Percentiles rank a stretch among this genome's conserved stretches.
These are phyloP conservation scores for Cicer chorassanicum DNA, from an alignment of 306 rosid species.

Conservation along the genomic window DNA sequence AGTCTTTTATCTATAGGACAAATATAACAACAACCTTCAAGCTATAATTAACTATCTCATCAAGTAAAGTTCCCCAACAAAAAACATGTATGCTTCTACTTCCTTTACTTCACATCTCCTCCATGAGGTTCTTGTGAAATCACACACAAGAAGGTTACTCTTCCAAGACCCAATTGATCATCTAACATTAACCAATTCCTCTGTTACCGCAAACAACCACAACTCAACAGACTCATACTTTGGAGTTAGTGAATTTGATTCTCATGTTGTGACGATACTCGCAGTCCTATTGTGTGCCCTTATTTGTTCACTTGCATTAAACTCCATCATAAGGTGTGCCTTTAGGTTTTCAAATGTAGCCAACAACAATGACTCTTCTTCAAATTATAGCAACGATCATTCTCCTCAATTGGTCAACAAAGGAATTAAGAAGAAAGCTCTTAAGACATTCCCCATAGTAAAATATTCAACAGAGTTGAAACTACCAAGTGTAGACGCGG, in stretches of 20 bases:
- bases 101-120: conserved; percentile 48
- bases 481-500: conserved; percentile 59
- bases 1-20: conserved; percentile 1
- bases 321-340: conserved; percentile 78
- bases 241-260: conserved; percentile 55
- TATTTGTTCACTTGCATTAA: conserved; percentile 76
- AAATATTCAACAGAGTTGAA: conserved; percentile 60
- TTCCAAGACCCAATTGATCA: conserved; percentile 46
- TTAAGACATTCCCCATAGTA: conserved; percentile 65
- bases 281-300: conserved; percentile 79
- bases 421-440: conserved; percentile 76
- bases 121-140: conserved; percentile 48
- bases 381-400: neutral
- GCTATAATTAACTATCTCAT: conserved; percentile 26
- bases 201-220: conserved; percentile 29
- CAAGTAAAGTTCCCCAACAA: neutral
- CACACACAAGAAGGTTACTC: conserved; percentile 71
- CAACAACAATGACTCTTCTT: conserved; percentile 42
- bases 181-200: conserved; percentile 40
- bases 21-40: conserved; percentile 32
- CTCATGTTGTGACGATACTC: conserved; percentile 82
- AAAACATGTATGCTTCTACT: conserved; percentile 57
- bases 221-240: conserved; percentile 40
- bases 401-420: conserved; percentile 43
- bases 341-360: conserved; percentile 58